phyloP scores from a whole-genome alignment of 208 protist species.

The Blastocrithidia nonstop region DNA sequence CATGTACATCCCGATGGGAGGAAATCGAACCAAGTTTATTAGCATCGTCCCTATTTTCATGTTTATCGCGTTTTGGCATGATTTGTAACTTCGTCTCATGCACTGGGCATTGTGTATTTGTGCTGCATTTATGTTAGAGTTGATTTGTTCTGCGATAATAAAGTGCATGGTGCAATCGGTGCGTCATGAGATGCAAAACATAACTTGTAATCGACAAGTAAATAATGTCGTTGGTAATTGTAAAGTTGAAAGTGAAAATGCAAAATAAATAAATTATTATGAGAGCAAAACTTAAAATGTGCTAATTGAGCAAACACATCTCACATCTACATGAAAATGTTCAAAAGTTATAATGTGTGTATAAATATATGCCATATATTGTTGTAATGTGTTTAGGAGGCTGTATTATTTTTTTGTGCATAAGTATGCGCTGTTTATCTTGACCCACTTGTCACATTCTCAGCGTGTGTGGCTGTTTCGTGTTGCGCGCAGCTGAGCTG shows the following conservation, averaged over 20 bases:
- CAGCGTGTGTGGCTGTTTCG: slow-evolving; percentile 6
- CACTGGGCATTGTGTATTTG: slow-evolving; percentile 51
- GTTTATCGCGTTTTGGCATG: slow-evolving; percentile 90
- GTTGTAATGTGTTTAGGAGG: too few relatives aligned
- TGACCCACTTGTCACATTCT: slow-evolving; percentile 3
- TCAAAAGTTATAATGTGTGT: too few relatives aligned
- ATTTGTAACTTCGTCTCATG: slow-evolving; percentile 52
- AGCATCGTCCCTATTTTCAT: slow-evolving; percentile 83
- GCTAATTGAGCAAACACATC: too few relatives aligned
- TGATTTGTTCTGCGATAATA: slow-evolving; percentile 14
- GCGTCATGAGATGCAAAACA: slow-evolving; percentile 7
- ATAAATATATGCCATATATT: too few relatives aligned
- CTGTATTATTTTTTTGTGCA: too few relatives aligned
- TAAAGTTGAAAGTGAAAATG: neutral
- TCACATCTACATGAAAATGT: too few relatives aligned
- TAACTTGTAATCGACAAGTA: neutral
- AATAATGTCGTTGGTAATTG: neutral
- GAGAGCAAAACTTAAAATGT: too few relatives aligned
- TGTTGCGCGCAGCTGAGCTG: slow-evolving; percentile 11
- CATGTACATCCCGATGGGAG: slow-evolving; percentile 88
- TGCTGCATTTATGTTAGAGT: slow-evolving; percentile 35
- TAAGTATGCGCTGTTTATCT: slow-evolving; percentile 7
- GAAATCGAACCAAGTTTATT: slow-evolving; percentile 20
- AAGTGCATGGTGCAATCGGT: slow-evolving; percentile 5
- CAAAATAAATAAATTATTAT: too few relatives aligned